These are phyloP conservation scores for Alternaria brassicae DNA, from an alignment of 2,329 filamentous ascomycete species.

Conservation along the genomic window DNA sequence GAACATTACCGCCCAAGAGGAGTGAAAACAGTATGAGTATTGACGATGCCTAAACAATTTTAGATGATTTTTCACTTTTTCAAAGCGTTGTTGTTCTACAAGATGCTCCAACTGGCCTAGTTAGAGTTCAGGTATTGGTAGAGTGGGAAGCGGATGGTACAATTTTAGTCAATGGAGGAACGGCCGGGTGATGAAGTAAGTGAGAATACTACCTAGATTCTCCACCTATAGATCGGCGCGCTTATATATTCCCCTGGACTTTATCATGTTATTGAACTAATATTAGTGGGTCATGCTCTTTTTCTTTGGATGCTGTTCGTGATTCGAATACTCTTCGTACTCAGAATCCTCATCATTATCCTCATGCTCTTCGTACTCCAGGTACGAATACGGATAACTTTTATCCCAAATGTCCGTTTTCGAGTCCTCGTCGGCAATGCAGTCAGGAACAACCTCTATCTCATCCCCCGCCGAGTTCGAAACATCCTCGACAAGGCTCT, in stretches of 20 bases:
- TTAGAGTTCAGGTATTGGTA: background rate
- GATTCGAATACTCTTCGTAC: background rate
- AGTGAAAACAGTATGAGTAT: background rate
- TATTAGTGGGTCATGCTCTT: background rate
- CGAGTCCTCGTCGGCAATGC: background rate
- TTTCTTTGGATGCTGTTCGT: background rate
- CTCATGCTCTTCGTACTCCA: background rate
- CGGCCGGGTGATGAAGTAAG: background rate
- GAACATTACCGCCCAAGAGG: constrained; percentile 1
- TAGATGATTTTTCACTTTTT: background rate
- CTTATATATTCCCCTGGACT: background rate
- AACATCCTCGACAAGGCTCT: background rate
- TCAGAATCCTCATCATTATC: too few species aligned
- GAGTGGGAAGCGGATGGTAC: background rate
- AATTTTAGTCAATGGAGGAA: background rate
- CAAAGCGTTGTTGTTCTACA: background rate
- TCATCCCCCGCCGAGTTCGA: background rate
- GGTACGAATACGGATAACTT: background rate
- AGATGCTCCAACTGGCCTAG: background rate
- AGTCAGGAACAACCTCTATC: background rate
- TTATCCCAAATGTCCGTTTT: background rate
- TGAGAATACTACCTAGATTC: too few species aligned
- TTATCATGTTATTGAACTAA: background rate
- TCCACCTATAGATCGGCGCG: background rate
- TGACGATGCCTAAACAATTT: accelerated